These are phyloP conservation scores for Gorgonomyces haynaldii DNA, from an alignment of 192 early-diverging fungal genomes.

Conservation along the genomic window DNA sequence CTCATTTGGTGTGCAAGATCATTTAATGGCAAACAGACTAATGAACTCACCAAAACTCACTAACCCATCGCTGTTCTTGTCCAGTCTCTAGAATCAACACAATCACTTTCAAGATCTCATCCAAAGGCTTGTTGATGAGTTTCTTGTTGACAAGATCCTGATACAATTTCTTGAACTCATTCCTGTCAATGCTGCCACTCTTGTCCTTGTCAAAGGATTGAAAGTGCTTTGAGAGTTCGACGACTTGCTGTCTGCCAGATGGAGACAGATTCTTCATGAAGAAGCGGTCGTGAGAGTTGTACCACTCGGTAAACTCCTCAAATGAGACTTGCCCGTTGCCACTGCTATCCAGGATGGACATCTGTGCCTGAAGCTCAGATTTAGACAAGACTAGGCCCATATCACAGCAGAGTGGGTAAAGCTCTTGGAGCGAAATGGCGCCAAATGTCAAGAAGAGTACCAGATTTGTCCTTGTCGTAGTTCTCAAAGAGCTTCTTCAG, in stretches of 20 bases:
- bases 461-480: no score
- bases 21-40: no score
- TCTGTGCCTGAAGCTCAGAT: no score
- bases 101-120: neutral
- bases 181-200: neutral
- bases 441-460: no score
- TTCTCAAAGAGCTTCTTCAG: no score
- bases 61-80: conserved; percentile 5
- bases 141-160: neutral
- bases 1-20: no score
- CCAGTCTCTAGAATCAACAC: conserved; percentile 1
- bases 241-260: neutral
- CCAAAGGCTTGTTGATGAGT: neutral
- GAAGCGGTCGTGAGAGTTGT: neutral
- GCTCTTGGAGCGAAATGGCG: no score
- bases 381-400: no score
- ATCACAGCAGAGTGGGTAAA: no score
- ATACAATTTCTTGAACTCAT: conserved; percentile 7
- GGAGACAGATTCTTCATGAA: neutral
- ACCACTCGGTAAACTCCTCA: neutral
- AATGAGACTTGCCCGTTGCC: conserved; percentile 1
- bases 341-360: neutral
- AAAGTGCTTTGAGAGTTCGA: conserved; percentile 6
- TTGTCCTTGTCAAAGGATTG: conserved; percentile 3
- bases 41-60: conserved; percentile 5